Evolutionary conservation across 345 rosid species (phyloP), one percentile per base, ranked within the genome.

Genomic region (Heritiera littoralis): DNA sequence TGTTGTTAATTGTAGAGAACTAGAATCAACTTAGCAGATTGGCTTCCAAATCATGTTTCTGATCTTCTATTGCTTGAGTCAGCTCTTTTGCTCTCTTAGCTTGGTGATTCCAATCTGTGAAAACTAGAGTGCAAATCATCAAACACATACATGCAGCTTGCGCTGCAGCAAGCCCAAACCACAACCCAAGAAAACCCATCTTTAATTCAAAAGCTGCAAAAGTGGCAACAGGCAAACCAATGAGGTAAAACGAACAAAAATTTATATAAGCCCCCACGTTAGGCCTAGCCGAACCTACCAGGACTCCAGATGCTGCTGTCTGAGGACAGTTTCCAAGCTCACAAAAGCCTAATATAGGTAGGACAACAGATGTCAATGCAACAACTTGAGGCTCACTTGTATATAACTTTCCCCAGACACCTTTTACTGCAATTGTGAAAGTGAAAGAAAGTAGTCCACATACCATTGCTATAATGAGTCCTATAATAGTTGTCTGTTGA

Each of bases 261-360:
- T 84, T 86, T 72, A 84, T 80, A 7, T 41, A 30, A 14, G 81
- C 81, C 30, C 84, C 81, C 72, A 55, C 11, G 55, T 74, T 77
- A 12, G 84, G 78, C 54, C 76, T 76, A 6, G 82, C 83, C 6
- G 85, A 66, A 30, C 85, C 89, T 15, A 73, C 59, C 23, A 84
- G 70, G 45, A 84, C 46, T 49, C 87, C 87, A 56, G 81, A 78
- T 11, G 83, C 79, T 43, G 84, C 87, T 78, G 85, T 86, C 46
- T 86, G 87, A 2, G 84, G 81, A 69, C 81, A 75, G 64, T 82
- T 78, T 10, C 84, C 89, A 9, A 84, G 80, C 71, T 84, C 87
- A 38, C 87, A 82, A 72, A 84, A 17, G 48, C 85, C 89, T 52
- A 86, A 9, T 66, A 78, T 56, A 13, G 89, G 89, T n/a, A 86